These are phyloP conservation scores for Adansonia madagascariensis DNA, from an alignment of 441 rosid species.

Conservation along the genomic window DNA sequence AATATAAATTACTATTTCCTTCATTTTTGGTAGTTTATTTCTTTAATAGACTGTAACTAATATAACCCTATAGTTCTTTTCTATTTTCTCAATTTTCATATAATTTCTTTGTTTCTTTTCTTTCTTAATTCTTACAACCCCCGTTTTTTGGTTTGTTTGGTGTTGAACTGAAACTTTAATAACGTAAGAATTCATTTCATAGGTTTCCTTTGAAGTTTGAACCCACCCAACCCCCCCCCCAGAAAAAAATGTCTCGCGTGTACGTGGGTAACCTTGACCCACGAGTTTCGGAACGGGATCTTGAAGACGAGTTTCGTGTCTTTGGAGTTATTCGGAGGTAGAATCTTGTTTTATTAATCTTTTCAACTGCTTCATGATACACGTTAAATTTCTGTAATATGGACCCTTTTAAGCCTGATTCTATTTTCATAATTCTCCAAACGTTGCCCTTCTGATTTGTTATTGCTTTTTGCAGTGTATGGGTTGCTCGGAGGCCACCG, in stretches of 20 bases:
- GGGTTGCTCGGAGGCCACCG: constrained; percentile 83
- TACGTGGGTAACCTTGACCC: constrained; percentile 75
- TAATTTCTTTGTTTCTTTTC: background rate
- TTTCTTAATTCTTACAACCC: background rate
- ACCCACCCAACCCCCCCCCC: background rate
- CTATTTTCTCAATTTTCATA: background rate
- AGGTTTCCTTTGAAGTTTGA: constrained; percentile 20
- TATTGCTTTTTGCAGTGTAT: constrained; percentile 46
- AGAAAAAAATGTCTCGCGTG: constrained; percentile 53
- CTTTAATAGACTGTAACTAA: background rate
- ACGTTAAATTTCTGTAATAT: background rate
- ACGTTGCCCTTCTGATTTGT: background rate
- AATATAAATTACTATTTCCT: background rate
- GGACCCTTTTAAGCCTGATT: background rate
- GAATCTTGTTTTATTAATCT: background rate
- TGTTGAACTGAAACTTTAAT: constrained; percentile 5
- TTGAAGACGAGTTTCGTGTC: constrained; percentile 69
- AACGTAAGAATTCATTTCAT: constrained; percentile 17
- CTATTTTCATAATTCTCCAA: background rate
- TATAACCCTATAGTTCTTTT: background rate
- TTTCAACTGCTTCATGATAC: background rate
- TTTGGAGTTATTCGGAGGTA: constrained; percentile 65
- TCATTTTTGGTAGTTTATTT: background rate
- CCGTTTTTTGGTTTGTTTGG: background rate
- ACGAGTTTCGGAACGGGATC: constrained; percentile 70